Conservation (phyloP, 176 grass and related monocot genomes). For the Triticum aestivum region IWGSC_CS_RefSeq_v2.1 NC_057805.1:485495277-485495776, state of each 20-base stretch:
- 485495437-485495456: background rate
- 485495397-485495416: background rate
- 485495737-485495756: background rate
- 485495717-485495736: background rate
- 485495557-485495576: constrained; percentile 62
- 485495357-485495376: background rate
- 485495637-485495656: background rate
- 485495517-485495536: constrained; percentile 91
- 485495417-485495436: background rate
- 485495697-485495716: background rate
- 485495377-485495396: background rate
- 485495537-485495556: constrained; percentile 82
- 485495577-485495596: constrained; percentile 72
- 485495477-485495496: background rate
- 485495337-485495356: background rate
- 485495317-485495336: background rate
- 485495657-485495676: background rate
- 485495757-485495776: background rate
- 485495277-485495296: background rate
- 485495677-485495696: background rate
- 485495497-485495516: constrained; percentile 73
- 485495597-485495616: constrained; percentile 97
- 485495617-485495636: constrained; percentile 13
- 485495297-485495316: background rate
- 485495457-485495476: background rate